These are phyloP conservation scores for Epichloe glyceriae DNA, from an alignment of 2,329 filamentous ascomycete species.

Conservation along the genomic window DNA sequence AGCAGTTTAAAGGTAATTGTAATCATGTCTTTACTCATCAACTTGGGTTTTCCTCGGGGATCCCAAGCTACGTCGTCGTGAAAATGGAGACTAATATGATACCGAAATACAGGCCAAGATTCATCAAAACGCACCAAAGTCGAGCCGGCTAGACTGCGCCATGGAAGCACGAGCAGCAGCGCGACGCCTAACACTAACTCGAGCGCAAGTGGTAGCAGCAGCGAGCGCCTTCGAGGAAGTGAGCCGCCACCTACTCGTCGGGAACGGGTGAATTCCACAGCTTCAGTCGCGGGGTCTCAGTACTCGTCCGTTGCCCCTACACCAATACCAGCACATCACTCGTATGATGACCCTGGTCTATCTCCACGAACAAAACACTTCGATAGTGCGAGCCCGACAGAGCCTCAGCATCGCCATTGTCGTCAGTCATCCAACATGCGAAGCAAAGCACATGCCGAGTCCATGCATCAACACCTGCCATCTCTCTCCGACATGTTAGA, in stretches of 20 bases:
- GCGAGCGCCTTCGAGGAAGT: conserved; percentile 33
- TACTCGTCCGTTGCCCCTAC: conserved; percentile 26
- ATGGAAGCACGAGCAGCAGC: conserved; percentile 29
- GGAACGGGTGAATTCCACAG: conserved; percentile 34
- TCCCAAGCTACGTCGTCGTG: too few species aligned
- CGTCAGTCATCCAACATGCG: conserved; percentile 17
- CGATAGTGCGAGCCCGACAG: conserved; percentile 19
- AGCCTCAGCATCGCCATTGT: conserved; percentile 15
- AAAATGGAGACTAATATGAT: not conserved
- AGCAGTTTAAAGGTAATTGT: conserved; percentile 38
- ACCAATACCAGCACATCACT: conserved; percentile 21
- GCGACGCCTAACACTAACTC: conserved; percentile 24
- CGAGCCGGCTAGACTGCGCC: conserved; percentile 23
- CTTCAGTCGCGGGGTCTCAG: conserved; percentile 32
- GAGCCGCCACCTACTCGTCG: conserved; percentile 34
- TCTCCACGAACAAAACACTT: conserved; percentile 29
- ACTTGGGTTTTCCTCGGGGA: too few species aligned
- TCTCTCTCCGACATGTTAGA: conserved; percentile 36
- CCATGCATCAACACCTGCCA: conserved; percentile 26
- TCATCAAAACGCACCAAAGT: conserved; percentile 35
- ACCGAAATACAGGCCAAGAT: conserved; percentile 19
- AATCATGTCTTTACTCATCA: too few species aligned
- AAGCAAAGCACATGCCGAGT: conserved; percentile 12
- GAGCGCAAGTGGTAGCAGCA: conserved; percentile 34
- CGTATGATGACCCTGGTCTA: conserved; percentile 28